A percentile compares a stretch with the other conserved stretches of the same genome.
Evolutionary conservation across 2,329 filamentous ascomycete genomes (phyloP).

Genomic region (Aspergillus melleus): DNA sequence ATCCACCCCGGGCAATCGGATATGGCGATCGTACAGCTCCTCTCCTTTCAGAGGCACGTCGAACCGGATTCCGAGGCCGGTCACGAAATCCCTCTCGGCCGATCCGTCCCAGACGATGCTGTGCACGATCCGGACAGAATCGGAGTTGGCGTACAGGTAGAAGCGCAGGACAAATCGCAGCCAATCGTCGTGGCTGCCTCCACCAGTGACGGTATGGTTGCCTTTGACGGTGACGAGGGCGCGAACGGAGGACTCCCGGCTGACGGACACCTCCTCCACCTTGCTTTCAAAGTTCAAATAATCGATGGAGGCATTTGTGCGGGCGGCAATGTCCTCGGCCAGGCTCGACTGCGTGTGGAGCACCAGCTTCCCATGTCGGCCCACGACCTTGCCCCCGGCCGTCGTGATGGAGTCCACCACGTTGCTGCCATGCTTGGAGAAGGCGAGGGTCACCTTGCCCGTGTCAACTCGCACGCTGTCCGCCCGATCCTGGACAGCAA

Average conservation of each 20-base stretch:
- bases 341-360: constrained; percentile 54
- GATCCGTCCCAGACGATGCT: constrained; percentile 58
- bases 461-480: constrained; percentile 45
- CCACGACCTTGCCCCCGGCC: constrained; percentile 45
- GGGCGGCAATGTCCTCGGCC: constrained; percentile 39
- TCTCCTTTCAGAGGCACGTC: constrained; percentile 53
- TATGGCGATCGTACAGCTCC: constrained; percentile 59
- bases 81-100: constrained; percentile 52
- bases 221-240: constrained; percentile 51
- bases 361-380: constrained; percentile 50
- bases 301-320: constrained; percentile 40
- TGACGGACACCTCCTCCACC: constrained; percentile 54
- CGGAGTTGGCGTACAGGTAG: constrained; percentile 60
- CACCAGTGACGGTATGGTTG: constrained; percentile 34
- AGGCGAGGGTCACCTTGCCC: constrained; percentile 45
- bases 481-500: constrained; percentile 7
- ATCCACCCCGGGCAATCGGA: constrained; percentile 57
- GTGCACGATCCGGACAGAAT: constrained; percentile 57
- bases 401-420: constrained; percentile 45
- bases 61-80: constrained; percentile 41
- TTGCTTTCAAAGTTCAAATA: constrained; percentile 50
- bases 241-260: constrained; percentile 43
- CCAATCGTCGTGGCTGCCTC: constrained; percentile 47
- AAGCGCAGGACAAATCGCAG: constrained; percentile 58
- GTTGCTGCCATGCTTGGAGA: constrained; percentile 45